phyloP scores from a whole-genome alignment of 2,329 filamentous ascomycete genomes.

The Macrophomina tecta region DNA sequence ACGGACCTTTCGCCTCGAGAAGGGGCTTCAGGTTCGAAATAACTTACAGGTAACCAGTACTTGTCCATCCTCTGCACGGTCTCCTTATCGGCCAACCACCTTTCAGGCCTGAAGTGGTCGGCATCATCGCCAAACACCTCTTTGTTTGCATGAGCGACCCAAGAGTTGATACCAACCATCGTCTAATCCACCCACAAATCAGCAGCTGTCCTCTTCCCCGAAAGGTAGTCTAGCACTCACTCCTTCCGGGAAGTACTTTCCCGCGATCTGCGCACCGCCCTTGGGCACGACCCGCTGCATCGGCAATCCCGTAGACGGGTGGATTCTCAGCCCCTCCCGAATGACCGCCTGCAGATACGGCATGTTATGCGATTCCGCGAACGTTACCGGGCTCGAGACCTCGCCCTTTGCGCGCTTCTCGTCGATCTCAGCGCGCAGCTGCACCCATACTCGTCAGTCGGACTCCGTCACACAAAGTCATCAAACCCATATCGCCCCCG shows the following conservation, averaged over 20 bases:
- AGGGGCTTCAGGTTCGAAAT: no score
- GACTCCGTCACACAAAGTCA: not conserved
- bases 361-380: constrained; percentile 16
- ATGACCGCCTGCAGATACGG: constrained; percentile 28
- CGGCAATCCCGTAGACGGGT: not conserved
- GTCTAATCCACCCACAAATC: not conserved
- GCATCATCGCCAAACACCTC: constrained; percentile 46
- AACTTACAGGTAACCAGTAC: not conserved
- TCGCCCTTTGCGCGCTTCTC: constrained; percentile 2
- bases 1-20: not conserved
- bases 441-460: not conserved
- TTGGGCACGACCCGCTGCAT: constrained; percentile 3
- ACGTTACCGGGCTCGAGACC: constrained; percentile 1
- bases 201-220: constrained; percentile 15
- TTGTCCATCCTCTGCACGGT: not conserved
- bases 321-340: constrained; percentile 37
- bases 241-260: constrained; percentile 31
- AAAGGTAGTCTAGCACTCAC: constrained; percentile 6
- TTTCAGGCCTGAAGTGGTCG: constrained; percentile 31
- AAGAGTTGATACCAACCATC: constrained; percentile 47
- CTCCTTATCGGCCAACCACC: constrained; percentile 34
- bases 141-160: constrained; percentile 45
- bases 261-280: not conserved
- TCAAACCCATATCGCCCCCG: no score
- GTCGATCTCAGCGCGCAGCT: constrained; percentile 7